These are phyloP conservation scores for Craspedostauros australis DNA, from an alignment of 108 stramenopile species.

Conservation along the genomic window DNA sequence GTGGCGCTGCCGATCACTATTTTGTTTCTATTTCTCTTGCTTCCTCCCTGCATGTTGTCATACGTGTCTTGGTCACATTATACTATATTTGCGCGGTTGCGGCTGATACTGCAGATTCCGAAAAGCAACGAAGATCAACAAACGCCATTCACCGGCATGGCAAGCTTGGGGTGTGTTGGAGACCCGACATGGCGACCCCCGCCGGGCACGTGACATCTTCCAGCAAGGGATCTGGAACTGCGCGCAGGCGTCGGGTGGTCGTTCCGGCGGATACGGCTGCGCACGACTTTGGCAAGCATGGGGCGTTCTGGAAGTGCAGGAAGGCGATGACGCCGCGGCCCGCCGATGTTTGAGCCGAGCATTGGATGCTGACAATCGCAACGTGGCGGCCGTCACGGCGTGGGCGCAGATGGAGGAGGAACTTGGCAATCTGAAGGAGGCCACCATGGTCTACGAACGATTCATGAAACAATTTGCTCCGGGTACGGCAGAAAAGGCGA, in stretches of 20 bases:
- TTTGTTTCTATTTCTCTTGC: neutral
- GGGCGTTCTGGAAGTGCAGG: conserved; percentile 78
- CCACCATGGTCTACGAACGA: conserved; percentile 63
- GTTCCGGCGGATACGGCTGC: conserved; percentile 77
- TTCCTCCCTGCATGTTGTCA: neutral
- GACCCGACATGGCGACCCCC: conserved; percentile 63
- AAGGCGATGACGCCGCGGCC: conserved; percentile 77
- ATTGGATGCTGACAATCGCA: conserved; percentile 80
- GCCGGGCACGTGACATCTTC: conserved; percentile 71
- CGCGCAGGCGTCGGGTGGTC: conserved; percentile 69
- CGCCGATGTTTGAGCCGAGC: conserved; percentile 81
- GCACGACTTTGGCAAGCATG: conserved; percentile 89
- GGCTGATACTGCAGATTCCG: conserved; percentile 33
- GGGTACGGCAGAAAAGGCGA: conserved; percentile 60
- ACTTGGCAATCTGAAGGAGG: conserved; percentile 62
- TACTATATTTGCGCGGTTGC: too few relatives aligned
- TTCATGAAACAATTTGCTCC: conserved; percentile 57
- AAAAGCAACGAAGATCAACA: conserved; percentile 69
- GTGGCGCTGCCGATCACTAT: conserved; percentile 1
- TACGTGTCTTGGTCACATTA: conserved; percentile 7
- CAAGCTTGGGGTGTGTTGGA: conserved; percentile 92
- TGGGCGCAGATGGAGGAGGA: conserved; percentile 81
- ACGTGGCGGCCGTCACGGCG: conserved; percentile 76
- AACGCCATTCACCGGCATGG: conserved; percentile 83
- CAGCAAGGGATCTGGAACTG: conserved; percentile 90